Percentiles rank a stretch among this genome's conserved stretches.
These are phyloP conservation scores for Plasmodium cynomolgi DNA, from an alignment of 169 alveolate species.

Conservation along the genomic window DNA sequence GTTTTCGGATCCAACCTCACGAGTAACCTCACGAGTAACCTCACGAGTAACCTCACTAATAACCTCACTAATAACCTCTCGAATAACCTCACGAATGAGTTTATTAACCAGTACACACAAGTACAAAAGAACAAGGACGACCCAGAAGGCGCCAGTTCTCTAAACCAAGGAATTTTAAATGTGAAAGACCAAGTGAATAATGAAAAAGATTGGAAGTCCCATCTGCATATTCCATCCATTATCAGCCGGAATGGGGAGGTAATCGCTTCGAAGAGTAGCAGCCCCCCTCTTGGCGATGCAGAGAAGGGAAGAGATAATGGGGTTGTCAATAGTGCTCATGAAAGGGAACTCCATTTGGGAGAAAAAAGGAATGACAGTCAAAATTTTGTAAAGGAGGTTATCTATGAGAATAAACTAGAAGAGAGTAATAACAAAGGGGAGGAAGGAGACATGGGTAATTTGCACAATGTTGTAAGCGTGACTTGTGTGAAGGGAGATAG, in stretches of 20 bases:
- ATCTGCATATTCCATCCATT: background rate
- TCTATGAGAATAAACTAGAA: background rate
- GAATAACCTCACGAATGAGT: background rate
- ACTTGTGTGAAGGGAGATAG: background rate
- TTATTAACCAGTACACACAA: background rate
- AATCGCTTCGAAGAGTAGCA: background rate
- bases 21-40: too few species aligned
- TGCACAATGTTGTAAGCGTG: background rate
- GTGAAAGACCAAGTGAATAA: slow-evolving; percentile 18
- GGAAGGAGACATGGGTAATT: background rate
- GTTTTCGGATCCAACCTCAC: background rate
- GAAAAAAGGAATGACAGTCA: background rate
- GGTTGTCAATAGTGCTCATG: background rate
- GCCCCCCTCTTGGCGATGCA: background rate
- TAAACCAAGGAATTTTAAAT: slow-evolving; percentile 36
- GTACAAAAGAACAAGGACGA: background rate
- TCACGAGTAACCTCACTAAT: too few species aligned
- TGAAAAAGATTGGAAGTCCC: background rate
- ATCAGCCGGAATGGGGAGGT: background rate
- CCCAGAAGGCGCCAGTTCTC: background rate
- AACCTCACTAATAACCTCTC: too few species aligned
- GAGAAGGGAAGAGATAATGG: background rate
- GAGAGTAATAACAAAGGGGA: background rate
- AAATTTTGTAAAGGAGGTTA: background rate
- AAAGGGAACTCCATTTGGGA: background rate